A percentile compares a stretch with the other conserved stretches of the same genome.
Conservation (phyloP, 1,284 basidiomycete genomes). For the Pyrrhoderma lamaoense region DNA sequence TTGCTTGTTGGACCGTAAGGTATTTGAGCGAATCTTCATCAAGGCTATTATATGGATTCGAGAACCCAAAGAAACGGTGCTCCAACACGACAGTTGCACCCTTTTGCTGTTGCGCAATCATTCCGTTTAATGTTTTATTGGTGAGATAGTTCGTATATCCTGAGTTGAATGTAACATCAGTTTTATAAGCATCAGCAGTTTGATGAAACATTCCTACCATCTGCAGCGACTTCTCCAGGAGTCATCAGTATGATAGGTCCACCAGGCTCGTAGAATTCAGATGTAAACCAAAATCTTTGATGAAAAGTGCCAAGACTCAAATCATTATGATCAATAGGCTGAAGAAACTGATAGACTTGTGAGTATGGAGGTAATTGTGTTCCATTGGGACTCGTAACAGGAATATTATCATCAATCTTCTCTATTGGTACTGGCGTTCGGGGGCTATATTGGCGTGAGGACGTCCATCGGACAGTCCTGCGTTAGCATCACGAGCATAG, state of each 20-base stretch:
- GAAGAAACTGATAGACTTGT: conserved; percentile 57
- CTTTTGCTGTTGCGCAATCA: conserved; percentile 58
- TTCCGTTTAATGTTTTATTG: conserved; percentile 55
- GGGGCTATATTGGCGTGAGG: conserved; percentile 33
- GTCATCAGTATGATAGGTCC: conserved; percentile 61
- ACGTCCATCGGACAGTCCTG: conserved; percentile 12
- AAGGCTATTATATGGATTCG: conserved; percentile 54
- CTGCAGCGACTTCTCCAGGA: conserved; percentile 32
- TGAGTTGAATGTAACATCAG: conserved; percentile 22
- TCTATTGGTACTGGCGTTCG: conserved; percentile 32
- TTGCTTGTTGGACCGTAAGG: conserved; percentile 66
- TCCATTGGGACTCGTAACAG: conserved; percentile 37
- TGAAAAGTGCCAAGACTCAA: conserved; percentile 66
- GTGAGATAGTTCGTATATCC: conserved; percentile 52
- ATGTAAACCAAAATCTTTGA: conserved; percentile 64
- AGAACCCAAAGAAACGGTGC: conserved; percentile 46
- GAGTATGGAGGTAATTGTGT: conserved; percentile 30
- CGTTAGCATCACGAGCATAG: too few relatives aligned
- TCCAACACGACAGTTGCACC: conserved; percentile 57
- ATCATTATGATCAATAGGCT: conserved; percentile 65
- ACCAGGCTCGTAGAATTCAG: conserved; percentile 52
- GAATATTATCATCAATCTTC: conserved; percentile 21
- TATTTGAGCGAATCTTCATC: conserved; percentile 47
- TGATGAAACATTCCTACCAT: conserved; percentile 27
- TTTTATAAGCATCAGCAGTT: neutral